Percentiles rank a stretch among this genome's conserved stretches.
Conservation (phyloP, 257 asterid species). For the Solanum infundibuliforme region DNA sequence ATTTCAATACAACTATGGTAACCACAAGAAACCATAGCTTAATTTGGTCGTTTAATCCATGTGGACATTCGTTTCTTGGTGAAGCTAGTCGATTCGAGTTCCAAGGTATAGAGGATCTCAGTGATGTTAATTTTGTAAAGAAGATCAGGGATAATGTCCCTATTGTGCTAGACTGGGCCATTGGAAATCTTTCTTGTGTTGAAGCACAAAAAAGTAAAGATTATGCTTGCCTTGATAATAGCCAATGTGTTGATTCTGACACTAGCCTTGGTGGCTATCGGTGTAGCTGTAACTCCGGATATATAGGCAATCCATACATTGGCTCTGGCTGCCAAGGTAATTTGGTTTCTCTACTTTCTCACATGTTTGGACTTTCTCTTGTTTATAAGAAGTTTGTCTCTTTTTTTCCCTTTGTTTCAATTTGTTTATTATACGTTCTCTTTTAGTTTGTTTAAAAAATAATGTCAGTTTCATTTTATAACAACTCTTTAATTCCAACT, state of each 20-base stretch:
- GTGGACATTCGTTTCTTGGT: slow-evolving; percentile 46
- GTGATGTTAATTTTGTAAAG: slow-evolving; percentile 12
- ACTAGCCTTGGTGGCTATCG: slow-evolving; percentile 40
- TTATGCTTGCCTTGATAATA: slow-evolving; percentile 25
- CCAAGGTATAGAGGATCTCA: slow-evolving; percentile 10
- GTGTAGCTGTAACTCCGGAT: slow-evolving; percentile 40
- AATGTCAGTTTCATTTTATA: not conserved
- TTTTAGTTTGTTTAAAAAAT: not conserved
- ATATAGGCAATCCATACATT: slow-evolving; percentile 49
- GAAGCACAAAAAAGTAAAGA: slow-evolving; percentile 9
- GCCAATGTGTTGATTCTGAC: slow-evolving; percentile 34
- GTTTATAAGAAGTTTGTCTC: not conserved
- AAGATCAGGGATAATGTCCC: slow-evolving; percentile 28
- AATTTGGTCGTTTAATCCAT: slow-evolving; percentile 20
- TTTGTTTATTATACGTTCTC: not conserved
- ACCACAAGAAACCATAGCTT: not conserved
- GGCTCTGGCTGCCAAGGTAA: slow-evolving; percentile 18
- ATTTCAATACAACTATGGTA: not conserved
- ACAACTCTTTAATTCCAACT: not conserved
- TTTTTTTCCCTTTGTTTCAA: not conserved
- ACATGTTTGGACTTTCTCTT: not conserved
- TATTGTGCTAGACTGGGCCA: slow-evolving; percentile 52
- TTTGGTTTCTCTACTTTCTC: not conserved
- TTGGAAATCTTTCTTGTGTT: slow-evolving; percentile 32
- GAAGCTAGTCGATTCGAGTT: slow-evolving; percentile 28